These are phyloP conservation scores for Apophysomyces elegans DNA, from an alignment of 371 early-diverging fungal genomes.

Conservation along the genomic window DNA sequence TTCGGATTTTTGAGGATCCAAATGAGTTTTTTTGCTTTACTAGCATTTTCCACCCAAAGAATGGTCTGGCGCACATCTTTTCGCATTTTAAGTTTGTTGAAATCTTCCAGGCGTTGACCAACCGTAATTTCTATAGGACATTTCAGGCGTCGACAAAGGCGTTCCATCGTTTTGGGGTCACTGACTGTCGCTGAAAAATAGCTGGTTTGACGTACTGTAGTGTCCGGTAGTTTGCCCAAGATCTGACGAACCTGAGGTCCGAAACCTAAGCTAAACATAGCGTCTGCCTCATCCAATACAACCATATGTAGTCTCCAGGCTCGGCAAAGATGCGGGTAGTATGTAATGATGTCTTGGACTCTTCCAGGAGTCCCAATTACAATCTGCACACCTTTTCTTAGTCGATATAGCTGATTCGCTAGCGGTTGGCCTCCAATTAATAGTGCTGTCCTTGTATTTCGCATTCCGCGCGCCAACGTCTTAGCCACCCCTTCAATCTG, in stretches of 20 bases:
- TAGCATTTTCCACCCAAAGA: slow-evolving; percentile 66
- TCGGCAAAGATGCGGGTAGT: slow-evolving; percentile 44
- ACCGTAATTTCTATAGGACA: slow-evolving; percentile 27
- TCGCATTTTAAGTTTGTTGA: slow-evolving; percentile 32
- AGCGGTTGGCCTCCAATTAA: slow-evolving; percentile 61
- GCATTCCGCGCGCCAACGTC: slow-evolving; percentile 44
- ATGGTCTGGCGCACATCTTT: slow-evolving; percentile 62
- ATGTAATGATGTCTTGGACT: slow-evolving; percentile 50
- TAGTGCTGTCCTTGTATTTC: slow-evolving; percentile 58
- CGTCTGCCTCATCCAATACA: slow-evolving; percentile 66
- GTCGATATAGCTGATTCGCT: slow-evolving; percentile 55
- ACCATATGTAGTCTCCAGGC: slow-evolving; percentile 56
- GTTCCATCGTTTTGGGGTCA: slow-evolving; percentile 22
- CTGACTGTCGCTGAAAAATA: slow-evolving; percentile 54
- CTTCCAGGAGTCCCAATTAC: slow-evolving; percentile 67
- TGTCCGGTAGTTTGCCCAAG: slow-evolving; percentile 46
- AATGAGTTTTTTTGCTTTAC: slow-evolving; percentile 61
- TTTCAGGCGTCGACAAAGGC: slow-evolving; percentile 19
- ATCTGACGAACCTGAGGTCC: slow-evolving; percentile 53
- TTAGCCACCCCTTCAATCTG: slow-evolving; percentile 58
- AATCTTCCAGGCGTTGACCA: slow-evolving; percentile 12
- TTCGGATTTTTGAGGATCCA: slow-evolving; percentile 60
- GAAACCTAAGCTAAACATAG: slow-evolving; percentile 62
- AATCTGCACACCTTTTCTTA: slow-evolving; percentile 62
- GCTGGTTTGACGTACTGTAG: slow-evolving; percentile 48